Conservation (phyloP, 148 eudicot species). For the Cornus controversa region DNA sequence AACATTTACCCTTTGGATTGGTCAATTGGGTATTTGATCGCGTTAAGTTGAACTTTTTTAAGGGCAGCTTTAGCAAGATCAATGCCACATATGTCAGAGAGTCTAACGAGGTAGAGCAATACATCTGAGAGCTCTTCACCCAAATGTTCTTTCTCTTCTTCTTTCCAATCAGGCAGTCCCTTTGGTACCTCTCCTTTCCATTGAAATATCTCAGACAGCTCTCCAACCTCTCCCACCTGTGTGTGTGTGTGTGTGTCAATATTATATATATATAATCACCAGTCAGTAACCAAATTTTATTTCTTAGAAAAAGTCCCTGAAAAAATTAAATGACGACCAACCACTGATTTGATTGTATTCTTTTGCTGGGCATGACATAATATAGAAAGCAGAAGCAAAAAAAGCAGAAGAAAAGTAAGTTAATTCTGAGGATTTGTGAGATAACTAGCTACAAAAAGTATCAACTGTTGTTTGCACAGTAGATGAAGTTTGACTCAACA, state of each 20-base stretch:
- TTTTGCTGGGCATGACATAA: slow-evolving; percentile 4
- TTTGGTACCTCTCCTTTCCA: slow-evolving; percentile 75
- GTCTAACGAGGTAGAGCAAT: slow-evolving; percentile 57
- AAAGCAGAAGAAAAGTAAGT: background rate
- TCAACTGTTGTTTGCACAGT: background rate
- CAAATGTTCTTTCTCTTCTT: slow-evolving; percentile 58
- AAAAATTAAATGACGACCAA: too few species aligned
- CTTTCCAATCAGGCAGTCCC: slow-evolving; percentile 69
- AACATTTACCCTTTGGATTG: background rate
- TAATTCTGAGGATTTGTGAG: background rate
- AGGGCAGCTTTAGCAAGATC: slow-evolving; percentile 66
- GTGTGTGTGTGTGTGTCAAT: too few species aligned
- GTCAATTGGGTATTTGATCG: slow-evolving; percentile 54
- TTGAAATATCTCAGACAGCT: slow-evolving; percentile 70
- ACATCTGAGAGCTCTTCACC: slow-evolving; percentile 79
- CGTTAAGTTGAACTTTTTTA: slow-evolving; percentile 56
- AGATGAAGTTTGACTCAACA: background rate
- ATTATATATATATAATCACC: too few species aligned
- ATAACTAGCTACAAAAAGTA: background rate
- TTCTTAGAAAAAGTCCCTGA: too few species aligned
- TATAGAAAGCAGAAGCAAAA: background rate
- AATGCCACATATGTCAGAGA: slow-evolving; percentile 62
- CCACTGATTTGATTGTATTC: slow-evolving; percentile 1
- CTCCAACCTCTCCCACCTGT: slow-evolving; percentile 76
- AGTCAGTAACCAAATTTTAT: too few species aligned